Evolutionary conservation across 2,329 filamentous ascomycete species (phyloP).

Genomic region (Aspergillus glaucus): DNA sequence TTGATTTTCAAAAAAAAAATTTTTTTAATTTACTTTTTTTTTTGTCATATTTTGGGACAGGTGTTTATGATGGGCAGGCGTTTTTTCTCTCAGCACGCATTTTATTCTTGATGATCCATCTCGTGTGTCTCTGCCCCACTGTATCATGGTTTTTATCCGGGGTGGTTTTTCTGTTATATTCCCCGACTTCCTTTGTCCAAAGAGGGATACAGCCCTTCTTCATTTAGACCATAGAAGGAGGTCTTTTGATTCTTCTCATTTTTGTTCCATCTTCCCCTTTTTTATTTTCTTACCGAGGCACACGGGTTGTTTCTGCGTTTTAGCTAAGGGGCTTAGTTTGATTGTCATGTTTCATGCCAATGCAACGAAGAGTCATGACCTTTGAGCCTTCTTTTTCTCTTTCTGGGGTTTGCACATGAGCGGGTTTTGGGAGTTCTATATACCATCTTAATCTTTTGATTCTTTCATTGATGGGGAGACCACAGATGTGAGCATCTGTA

Average conservation of each 20-base stretch:
- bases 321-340: constrained; percentile 20
- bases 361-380: constrained; percentile 36
- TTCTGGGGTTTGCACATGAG: neutral
- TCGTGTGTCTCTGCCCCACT: constrained; percentile 8
- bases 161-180: constrained; percentile 14
- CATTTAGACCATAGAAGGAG: constrained; percentile 17
- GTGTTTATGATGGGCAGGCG: constrained; percentile 3
- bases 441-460: too few species aligned
- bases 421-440: too few species aligned
- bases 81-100: constrained; percentile 5
- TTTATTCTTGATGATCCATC: neutral
- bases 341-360: constrained; percentile 30
- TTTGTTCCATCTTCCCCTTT: constrained; percentile 9
- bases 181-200: constrained; percentile 3
- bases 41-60: constrained; percentile 1
- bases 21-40: constrained; percentile 3
- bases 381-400: constrained; percentile 13
- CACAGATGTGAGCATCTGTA: too few species aligned
- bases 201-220: constrained; percentile 8
- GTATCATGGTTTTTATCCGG: constrained; percentile 4
- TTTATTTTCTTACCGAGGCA: constrained; percentile 19
- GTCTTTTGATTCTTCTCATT: constrained; percentile 11
- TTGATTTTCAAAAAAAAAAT: constrained; percentile 41
- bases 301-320: constrained; percentile 13
- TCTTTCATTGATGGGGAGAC: too few species aligned